Percentiles rank a stretch among this genome's conserved stretches.
Conservation (phyloP, 2,329 filamentous ascomycete species). For the Cladophialophora carrionii region DNA sequence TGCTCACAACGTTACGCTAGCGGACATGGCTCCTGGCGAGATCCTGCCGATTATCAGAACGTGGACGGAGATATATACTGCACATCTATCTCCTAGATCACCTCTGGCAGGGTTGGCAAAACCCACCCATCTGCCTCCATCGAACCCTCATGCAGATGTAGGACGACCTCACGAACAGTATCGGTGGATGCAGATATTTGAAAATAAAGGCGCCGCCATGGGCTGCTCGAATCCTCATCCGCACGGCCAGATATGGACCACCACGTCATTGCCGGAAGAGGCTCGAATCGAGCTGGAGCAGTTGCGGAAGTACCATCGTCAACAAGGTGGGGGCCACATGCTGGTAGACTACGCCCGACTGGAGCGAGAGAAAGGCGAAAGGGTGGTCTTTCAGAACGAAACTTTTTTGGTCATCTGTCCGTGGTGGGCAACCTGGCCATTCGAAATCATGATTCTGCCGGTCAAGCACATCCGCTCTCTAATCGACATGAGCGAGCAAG, state of each 20-base stretch:
- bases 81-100: slow-evolving; percentile 74
- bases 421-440: slow-evolving; percentile 98
- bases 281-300: slow-evolving; percentile 77
- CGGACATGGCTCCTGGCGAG: slow-evolving; percentile 76
- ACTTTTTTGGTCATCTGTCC: slow-evolving; percentile 86
- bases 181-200: slow-evolving; percentile 98
- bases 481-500: slow-evolving; percentile 74
- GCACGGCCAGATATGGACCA: slow-evolving; percentile 96
- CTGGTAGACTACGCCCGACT: slow-evolving; percentile 84
- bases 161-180: slow-evolving; percentile 72
- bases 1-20: slow-evolving; percentile 86
- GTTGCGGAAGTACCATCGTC: slow-evolving; percentile 73
- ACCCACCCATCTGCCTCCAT: slow-evolving; percentile 53
- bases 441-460: slow-evolving; percentile 87
- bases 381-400: slow-evolving; percentile 85
- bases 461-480: slow-evolving; percentile 83
- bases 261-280: slow-evolving; percentile 87
- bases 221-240: slow-evolving; percentile 98
- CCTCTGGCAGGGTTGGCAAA: slow-evolving; percentile 59
- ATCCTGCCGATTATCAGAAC: slow-evolving; percentile 83
- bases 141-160: slow-evolving; percentile 51
- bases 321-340: slow-evolving; percentile 74
- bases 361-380: slow-evolving; percentile 78
- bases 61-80: slow-evolving; percentile 88
- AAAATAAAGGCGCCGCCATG: slow-evolving; percentile 98